Evolutionary conservation across 1,284 basidiomycete genomes (phyloP).

Genomic region (Blastosporella zonata): DNA sequence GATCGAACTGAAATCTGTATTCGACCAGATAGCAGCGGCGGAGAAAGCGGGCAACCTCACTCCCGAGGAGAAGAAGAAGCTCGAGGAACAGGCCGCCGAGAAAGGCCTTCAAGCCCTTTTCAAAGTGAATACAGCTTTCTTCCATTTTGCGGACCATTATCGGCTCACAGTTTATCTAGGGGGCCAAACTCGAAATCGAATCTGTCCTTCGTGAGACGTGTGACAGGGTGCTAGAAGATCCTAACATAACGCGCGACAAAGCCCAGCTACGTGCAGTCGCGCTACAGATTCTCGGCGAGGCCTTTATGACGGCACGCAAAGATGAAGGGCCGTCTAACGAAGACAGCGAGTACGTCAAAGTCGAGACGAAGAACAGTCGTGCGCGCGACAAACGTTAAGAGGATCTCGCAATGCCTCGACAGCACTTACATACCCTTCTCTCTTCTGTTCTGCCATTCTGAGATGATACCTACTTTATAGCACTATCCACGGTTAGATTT

Average conservation of each 20-base stretch:
- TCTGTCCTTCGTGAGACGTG: conserved; percentile 92
- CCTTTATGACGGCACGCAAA: conserved; percentile 68
- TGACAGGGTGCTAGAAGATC: conserved; percentile 77
- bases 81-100: conserved; percentile 96
- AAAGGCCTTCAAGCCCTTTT: conserved; percentile 92
- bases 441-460: background rate
- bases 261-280: conserved; percentile 76
- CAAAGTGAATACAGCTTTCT: conserved; percentile 57
- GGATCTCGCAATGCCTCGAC: background rate
- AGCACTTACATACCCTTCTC: background rate
- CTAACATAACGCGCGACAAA: conserved; percentile 54
- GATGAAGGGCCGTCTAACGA: conserved; percentile 47
- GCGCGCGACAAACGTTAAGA: conserved; percentile 27
- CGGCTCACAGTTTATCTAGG: conserved; percentile 40
- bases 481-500: background rate
- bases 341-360: conserved; percentile 79
- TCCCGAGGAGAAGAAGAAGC: conserved; percentile 82
- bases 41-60: conserved; percentile 84
- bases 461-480: background rate
- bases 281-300: conserved; percentile 76
- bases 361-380: conserved; percentile 74
- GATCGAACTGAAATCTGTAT: conserved; percentile 91
- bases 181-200: conserved; percentile 94
- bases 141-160: background rate
- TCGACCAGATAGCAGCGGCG: conserved; percentile 92